phyloP scores from a whole-genome alignment of 345 rosid genomes.

The Brassica carinata region DNA sequence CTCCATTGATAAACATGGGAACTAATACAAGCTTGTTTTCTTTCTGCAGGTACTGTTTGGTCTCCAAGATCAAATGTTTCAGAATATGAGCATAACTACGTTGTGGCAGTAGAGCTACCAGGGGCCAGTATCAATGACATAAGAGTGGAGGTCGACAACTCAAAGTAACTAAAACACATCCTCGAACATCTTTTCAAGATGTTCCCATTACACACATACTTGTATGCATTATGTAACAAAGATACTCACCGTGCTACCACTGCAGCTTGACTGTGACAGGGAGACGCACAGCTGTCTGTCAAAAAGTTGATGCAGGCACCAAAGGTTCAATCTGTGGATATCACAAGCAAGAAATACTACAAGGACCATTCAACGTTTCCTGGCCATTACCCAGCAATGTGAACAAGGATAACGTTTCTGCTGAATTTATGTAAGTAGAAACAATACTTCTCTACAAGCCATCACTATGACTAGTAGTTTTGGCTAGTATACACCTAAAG shows the following conservation, averaged over 20 bases:
- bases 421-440: slow-evolving; percentile 71
- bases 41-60: slow-evolving; percentile 38
- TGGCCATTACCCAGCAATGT: slow-evolving; percentile 78
- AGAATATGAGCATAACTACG: slow-evolving; percentile 54
- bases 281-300: slow-evolving; percentile 44
- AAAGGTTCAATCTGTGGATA: slow-evolving; percentile 43
- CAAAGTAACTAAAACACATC: slow-evolving; percentile 45
- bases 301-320: slow-evolving; percentile 20
- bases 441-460: slow-evolving; percentile 8
- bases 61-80: slow-evolving; percentile 69
- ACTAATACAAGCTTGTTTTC: not conserved
- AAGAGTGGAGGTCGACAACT: slow-evolving; percentile 73
- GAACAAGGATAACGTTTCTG: slow-evolving; percentile 63
- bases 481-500: not conserved
- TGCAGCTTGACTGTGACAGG: slow-evolving; percentile 69
- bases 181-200: not conserved
- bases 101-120: slow-evolving; percentile 70
- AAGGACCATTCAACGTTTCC: slow-evolving; percentile 62
- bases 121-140: slow-evolving; percentile 66
- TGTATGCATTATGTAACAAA: slow-evolving; percentile 1
- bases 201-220: not conserved
- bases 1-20: not conserved
- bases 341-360: slow-evolving; percentile 56
- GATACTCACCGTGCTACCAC: not conserved
- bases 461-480: slow-evolving; percentile 1